Base-by-base conservation (phyloP, 2,329 filamentous ascomycete genomes). In the Cladophialophora yegresii region DNA sequence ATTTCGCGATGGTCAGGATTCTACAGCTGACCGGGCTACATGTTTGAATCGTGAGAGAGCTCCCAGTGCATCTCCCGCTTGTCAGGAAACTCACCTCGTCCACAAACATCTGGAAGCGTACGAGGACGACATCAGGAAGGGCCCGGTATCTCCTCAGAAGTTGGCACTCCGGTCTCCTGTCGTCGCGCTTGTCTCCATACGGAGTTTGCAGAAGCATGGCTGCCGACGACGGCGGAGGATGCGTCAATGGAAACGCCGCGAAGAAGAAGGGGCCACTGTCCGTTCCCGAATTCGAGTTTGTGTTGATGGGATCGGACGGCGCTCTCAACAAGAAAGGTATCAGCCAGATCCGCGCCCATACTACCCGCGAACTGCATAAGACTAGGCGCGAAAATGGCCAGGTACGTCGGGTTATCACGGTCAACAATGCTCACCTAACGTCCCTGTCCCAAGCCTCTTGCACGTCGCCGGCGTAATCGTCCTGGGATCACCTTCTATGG, bases 311-410 rank as follows among this genome's bases (percentile, higher is more conserved):
- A 49, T 23, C 57, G 9, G 47, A 66, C 36, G 64, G 64, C 40
- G 61, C 60, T 20, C 49, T 66, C 13, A 32, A 63, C 54, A 61
- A 60, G 32, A 32, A 23, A n/a, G 64, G 64, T 3, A 66, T 66
- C 43, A 66, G 64, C 54, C 64, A 66, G 47, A 66, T 66, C 33
- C 60, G 64, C 40, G 64, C 64, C 13, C 64, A 66, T 40, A 66
- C 64, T n/a, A 66, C 64, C n/a, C 45, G 64, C 33, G 64, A 66
- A 53, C 20, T 66, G 61, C 64, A 66, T 30, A 54, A 58, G 30
- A 54, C 64, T 4, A 53, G 64, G 45, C 64, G 64, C 8, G 26
- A 61, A 26, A 58, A 16, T 20, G 61, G 58, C 49, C 61, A 66
- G 57, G 64, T 66, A 58, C 30, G 58, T 58, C 6, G 13, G n/a